These are phyloP conservation scores for Ogataea allantospora DNA, from an alignment of 805 yeast genomes.

Conservation along the genomic window DNA sequence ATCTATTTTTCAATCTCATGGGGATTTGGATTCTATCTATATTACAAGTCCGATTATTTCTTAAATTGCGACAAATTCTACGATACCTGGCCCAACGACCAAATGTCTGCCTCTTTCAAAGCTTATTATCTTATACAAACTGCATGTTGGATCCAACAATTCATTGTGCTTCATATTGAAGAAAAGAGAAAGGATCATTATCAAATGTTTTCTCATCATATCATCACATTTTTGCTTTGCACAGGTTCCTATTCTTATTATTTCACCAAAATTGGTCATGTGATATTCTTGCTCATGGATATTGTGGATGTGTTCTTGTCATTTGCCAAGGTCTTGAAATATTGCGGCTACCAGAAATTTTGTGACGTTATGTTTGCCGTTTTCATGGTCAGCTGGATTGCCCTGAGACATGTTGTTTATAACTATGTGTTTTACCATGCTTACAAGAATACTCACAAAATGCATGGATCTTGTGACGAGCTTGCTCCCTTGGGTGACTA, in stretches of 20 bases:
- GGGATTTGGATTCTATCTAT: constrained; percentile 55
- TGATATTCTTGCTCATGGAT: constrained; percentile 79
- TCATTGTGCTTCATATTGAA: constrained; percentile 74
- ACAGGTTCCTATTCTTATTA: constrained; percentile 71
- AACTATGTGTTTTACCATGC: constrained; percentile 65
- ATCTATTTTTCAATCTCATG: constrained; percentile 59
- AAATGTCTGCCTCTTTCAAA: constrained; percentile 53
- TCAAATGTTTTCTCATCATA: constrained; percentile 89
- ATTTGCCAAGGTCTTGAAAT: constrained; percentile 73
- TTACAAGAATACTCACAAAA: constrained; percentile 42
- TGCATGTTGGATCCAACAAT: constrained; percentile 80
- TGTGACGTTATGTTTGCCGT: constrained; percentile 72
- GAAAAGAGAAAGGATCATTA: constrained; percentile 74
- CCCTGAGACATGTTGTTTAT: constrained; percentile 70
- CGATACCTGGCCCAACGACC: constrained; percentile 71
- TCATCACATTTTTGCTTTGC: constrained; percentile 68
- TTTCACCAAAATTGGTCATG: constrained; percentile 75
- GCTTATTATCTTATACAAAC: constrained; percentile 68
- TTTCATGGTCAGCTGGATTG: constrained; percentile 68
- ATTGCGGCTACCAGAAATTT: constrained; percentile 54
- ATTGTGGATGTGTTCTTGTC: constrained; percentile 71
- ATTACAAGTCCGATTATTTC: constrained; percentile 58
- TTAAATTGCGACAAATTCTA: constrained; percentile 57
- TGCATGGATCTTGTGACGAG: constrained; percentile 45
- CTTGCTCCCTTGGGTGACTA: constrained; percentile 14